Conservation (phyloP, 1,139 yeast genomes). For the Kazachstania sp. region DNA sequence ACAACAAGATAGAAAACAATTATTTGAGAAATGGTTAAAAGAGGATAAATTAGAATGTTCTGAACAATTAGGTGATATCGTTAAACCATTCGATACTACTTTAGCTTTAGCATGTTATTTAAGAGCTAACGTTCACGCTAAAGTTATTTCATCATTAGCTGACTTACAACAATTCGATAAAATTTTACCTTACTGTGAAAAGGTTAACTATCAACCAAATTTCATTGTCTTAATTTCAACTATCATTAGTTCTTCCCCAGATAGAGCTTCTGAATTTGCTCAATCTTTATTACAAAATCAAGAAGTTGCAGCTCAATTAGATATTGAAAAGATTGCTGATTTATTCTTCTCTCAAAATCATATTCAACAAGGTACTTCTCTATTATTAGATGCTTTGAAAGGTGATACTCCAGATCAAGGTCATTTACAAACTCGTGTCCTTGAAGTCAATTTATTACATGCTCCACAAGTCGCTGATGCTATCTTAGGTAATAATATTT, state of each 20-base stretch:
- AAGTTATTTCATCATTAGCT: conserved; percentile 87
- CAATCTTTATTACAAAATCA: conserved; percentile 65
- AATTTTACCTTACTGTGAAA: conserved; percentile 87
- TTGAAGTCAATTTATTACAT: conserved; percentile 85
- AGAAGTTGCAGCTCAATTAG: conserved; percentile 54
- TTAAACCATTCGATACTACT: conserved; percentile 76
- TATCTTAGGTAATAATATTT: conserved; percentile 90
- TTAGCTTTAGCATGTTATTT: conserved; percentile 88
- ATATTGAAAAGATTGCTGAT: conserved; percentile 83
- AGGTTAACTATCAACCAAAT: conserved; percentile 84
- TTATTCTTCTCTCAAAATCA: conserved; percentile 90
- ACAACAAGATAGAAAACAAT: conserved; percentile 89
- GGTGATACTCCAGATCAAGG: conserved; percentile 94
- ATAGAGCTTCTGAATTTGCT: conserved; percentile 96
- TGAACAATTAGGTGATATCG: conserved; percentile 95
- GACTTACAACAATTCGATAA: conserved; percentile 96
- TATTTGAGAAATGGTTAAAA: conserved; percentile 92
- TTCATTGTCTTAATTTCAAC: conserved; percentile 85
- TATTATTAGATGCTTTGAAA: conserved; percentile 89
- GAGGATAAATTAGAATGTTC: conserved; percentile 90
- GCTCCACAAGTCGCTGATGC: conserved; percentile 99
- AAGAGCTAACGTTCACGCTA: conserved; percentile 75
- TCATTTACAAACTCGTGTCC: conserved; percentile 86
- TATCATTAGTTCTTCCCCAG: conserved; percentile 89
- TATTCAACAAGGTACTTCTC: conserved; percentile 98